Percentiles rank a stretch among this genome's conserved stretches.
Conservation (phyloP, 768 basidiomycete species). For the Leccinum ochraceum region DNA sequence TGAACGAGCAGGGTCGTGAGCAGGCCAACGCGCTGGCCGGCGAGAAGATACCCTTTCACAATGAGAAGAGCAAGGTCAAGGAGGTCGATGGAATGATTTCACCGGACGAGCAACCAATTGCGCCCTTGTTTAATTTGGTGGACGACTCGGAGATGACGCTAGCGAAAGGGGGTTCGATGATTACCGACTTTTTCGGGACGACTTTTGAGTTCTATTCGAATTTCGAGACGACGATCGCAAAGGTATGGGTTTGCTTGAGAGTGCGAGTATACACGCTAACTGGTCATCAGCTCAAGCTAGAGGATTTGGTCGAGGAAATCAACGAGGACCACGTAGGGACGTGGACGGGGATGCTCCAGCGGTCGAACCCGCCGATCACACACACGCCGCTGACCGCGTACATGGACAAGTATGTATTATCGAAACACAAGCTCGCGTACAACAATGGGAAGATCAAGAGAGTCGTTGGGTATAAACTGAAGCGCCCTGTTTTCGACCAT, state of each 20-base stretch:
- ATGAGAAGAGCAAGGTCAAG: constrained; percentile 67
- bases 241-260: constrained; percentile 41
- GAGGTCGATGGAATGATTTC: constrained; percentile 64
- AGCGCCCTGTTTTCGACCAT: constrained; percentile 60
- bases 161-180: constrained; percentile 61
- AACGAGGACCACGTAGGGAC: constrained; percentile 81
- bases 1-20: constrained; percentile 58
- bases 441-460: constrained; percentile 73
- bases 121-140: constrained; percentile 83
- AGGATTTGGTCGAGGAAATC: constrained; percentile 77
- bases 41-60: constrained; percentile 39
- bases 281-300: constrained; percentile 52
- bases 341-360: constrained; percentile 81
- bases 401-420: constrained; percentile 72
- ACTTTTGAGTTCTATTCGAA: constrained; percentile 80
- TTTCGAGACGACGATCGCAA: constrained; percentile 64
- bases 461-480: constrained; percentile 68
- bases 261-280: background rate
- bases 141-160: constrained; percentile 77
- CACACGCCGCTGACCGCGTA: constrained; percentile 77
- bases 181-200: constrained; percentile 74
- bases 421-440: constrained; percentile 69
- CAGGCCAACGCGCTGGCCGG: constrained; percentile 61
- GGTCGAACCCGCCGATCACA: constrained; percentile 67
- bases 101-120: constrained; percentile 57